These are phyloP conservation scores for Leptosphaerulina australis DNA, from an alignment of 2,329 filamentous ascomycete species.

Conservation along the genomic window DNA sequence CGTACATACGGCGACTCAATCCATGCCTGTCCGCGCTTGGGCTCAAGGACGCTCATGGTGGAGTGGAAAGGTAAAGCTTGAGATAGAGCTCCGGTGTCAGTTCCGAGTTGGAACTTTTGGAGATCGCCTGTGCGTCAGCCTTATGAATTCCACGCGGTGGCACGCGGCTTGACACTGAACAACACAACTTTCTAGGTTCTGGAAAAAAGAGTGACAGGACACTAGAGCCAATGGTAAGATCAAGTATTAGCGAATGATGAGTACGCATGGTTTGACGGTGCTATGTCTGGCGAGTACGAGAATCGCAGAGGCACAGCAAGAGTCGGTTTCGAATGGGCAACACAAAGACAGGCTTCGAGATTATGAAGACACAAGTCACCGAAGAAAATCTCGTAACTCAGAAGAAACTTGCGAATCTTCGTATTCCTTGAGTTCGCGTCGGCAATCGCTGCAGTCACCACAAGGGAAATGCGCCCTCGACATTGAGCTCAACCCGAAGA, in stretches of 20 bases:
- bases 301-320: neutral
- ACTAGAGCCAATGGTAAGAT: conserved; percentile 1
- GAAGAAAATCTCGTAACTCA: too few species aligned
- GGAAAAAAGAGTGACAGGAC: neutral
- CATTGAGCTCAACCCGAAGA: too few species aligned
- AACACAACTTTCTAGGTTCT: neutral
- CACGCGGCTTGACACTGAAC: neutral
- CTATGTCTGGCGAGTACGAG: conserved; percentile 33
- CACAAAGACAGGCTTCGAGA: neutral
- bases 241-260: conserved; percentile 20
- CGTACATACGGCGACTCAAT: conserved; percentile 56
- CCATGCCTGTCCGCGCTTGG: conserved; percentile 37
- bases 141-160: neutral
- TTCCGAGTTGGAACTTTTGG: conserved; percentile 1
- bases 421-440: too few species aligned
- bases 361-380: neutral
- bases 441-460: too few species aligned
- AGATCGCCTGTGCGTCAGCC: conserved; percentile 12
- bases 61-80: conserved; percentile 30
- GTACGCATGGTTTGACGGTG: conserved; percentile 21
- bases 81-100: conserved; percentile 21
- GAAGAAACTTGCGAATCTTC: too few species aligned
- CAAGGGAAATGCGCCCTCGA: too few species aligned
- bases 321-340: neutral
- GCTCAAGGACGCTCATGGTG: conserved; percentile 43